These are phyloP conservation scores for Ganoderma lingzhi DNA, from an alignment of 1,284 basidiomycete genomes.

Conservation along the genomic window DNA sequence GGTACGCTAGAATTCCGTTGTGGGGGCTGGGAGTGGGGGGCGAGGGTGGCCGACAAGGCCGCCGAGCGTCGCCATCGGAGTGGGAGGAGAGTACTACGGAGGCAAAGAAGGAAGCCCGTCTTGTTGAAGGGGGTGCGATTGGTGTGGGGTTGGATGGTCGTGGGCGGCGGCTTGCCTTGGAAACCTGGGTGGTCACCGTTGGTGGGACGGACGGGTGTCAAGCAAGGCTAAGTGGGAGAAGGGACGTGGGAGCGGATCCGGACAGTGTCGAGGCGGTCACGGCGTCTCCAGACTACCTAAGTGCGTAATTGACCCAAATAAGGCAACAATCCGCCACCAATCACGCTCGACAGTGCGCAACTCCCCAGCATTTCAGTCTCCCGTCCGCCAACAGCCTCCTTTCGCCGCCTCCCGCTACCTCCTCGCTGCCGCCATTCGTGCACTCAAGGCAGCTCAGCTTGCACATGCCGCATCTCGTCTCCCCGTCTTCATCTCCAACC, in stretches of 20 bases:
- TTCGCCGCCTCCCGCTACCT: not conserved
- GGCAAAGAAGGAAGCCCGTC: not conserved
- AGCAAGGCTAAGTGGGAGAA: not conserved
- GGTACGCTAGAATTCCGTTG: not conserved
- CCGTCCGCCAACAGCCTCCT: not conserved
- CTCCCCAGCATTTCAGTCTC: constrained; percentile 4
- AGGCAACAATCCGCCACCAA: constrained; percentile 28
- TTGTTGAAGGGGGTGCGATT: constrained; percentile 10
- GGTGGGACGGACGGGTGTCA: constrained; percentile 7
- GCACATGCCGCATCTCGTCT: constrained; percentile 28
- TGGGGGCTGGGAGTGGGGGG: not conserved
- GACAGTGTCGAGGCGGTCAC: not conserved
- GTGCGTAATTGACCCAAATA: constrained; percentile 26
- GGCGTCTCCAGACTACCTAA: constrained; percentile 19
- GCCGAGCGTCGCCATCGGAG: not conserved
- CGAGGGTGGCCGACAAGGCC: not conserved
- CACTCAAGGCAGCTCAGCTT: not conserved
- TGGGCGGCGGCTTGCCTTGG: constrained; percentile 12
- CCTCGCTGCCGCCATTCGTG: not conserved
- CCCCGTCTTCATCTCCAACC: constrained; percentile 23
- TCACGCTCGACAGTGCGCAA: constrained; percentile 11
- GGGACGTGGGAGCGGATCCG: not conserved
- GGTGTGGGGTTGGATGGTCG: constrained; percentile 9
- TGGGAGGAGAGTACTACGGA: constrained; percentile 4
- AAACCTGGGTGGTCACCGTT: constrained; percentile 2